A percentile compares a stretch with the other conserved stretches of the same genome.
phyloP scores from a whole-genome alignment of 768 basidiomycete genomes.

The Leccinum disarticulatum region DNA sequence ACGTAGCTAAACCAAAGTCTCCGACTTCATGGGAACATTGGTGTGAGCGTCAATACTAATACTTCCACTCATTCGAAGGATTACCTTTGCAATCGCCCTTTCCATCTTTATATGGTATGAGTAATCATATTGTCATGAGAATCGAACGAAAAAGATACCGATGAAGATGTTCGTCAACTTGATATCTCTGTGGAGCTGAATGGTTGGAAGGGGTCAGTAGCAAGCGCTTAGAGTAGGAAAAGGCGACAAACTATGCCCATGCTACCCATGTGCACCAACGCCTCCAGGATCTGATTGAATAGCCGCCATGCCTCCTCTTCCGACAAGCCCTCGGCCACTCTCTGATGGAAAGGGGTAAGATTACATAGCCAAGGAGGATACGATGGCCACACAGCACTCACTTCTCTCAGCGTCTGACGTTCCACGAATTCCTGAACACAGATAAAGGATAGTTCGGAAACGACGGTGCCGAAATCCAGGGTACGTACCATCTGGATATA shows the following conservation, averaged over 20 bases:
- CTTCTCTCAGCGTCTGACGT: constrained; percentile 87
- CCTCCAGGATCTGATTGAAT: constrained; percentile 88
- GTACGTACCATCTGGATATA: constrained; percentile 91
- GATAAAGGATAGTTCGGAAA: background rate
- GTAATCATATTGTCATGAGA: background rate
- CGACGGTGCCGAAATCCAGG: background rate
- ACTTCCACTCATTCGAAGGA: background rate
- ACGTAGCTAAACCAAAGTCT: constrained; percentile 90
- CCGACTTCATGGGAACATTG: constrained; percentile 52
- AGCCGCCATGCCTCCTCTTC: constrained; percentile 89
- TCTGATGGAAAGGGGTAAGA: constrained; percentile 35
- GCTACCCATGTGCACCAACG: constrained; percentile 85
- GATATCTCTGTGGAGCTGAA: constrained; percentile 80
- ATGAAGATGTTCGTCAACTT: constrained; percentile 95
- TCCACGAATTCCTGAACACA: constrained; percentile 78
- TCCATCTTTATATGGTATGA: constrained; percentile 49
- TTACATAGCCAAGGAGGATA: background rate
- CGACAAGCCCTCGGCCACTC: constrained; percentile 75
- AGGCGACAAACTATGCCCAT: constrained; percentile 71
- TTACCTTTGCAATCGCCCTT: constrained; percentile 82
- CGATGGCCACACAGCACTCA: constrained; percentile 18
- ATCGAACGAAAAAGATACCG: constrained; percentile 46
- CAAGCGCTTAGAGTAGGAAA: background rate
- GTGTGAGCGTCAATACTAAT: background rate
- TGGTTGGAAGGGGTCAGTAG: constrained; percentile 25